Evolutionary conservation across 441 rosid genomes (phyloP).

Genomic region (Aquilaria agallochum): DNA sequence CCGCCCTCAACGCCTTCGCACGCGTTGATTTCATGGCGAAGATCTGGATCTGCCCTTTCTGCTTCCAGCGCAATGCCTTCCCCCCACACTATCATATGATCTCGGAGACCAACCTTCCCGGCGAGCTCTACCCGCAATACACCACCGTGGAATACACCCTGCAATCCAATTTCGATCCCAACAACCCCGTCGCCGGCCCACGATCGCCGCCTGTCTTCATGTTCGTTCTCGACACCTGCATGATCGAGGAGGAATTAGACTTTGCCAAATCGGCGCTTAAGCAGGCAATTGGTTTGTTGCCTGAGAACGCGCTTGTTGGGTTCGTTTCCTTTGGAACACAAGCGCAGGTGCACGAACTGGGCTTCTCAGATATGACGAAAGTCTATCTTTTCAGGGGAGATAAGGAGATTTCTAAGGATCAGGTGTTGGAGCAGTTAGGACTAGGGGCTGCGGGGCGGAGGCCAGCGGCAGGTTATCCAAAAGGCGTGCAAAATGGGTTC

Average conservation of each 20-base stretch:
- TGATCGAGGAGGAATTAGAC: constrained; percentile 86
- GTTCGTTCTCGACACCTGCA: constrained; percentile 77
- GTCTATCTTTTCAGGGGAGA: constrained; percentile 80
- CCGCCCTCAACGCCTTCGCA: constrained; percentile 58
- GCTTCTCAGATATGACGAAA: constrained; percentile 81
- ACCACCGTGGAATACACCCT: constrained; percentile 65
- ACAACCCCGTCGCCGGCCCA: constrained; percentile 14
- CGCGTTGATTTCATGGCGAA: constrained; percentile 76
- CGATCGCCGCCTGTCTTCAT: constrained; percentile 54
- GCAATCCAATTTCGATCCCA: constrained; percentile 19
- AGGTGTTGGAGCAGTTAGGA: constrained; percentile 82
- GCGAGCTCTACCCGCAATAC: constrained; percentile 79
- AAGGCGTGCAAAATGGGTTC: constrained; percentile 50
- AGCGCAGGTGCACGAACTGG: constrained; percentile 88
- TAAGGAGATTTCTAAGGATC: constrained; percentile 73
- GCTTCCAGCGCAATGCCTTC: constrained; percentile 70
- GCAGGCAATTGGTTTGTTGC: constrained; percentile 83
- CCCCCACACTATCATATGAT: constrained; percentile 70
- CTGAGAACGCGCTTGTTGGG: constrained; percentile 87
- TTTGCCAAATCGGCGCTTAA: constrained; percentile 64
- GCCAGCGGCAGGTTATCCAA: constrained; percentile 39
- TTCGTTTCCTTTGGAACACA: constrained; percentile 85
- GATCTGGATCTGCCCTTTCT: constrained; percentile 96
- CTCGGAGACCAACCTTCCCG: constrained; percentile 79
- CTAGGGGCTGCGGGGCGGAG: constrained; percentile 54